phyloP scores from a whole-genome alignment of 345 rosid genomes.

The Murraya paniculata region DNA sequence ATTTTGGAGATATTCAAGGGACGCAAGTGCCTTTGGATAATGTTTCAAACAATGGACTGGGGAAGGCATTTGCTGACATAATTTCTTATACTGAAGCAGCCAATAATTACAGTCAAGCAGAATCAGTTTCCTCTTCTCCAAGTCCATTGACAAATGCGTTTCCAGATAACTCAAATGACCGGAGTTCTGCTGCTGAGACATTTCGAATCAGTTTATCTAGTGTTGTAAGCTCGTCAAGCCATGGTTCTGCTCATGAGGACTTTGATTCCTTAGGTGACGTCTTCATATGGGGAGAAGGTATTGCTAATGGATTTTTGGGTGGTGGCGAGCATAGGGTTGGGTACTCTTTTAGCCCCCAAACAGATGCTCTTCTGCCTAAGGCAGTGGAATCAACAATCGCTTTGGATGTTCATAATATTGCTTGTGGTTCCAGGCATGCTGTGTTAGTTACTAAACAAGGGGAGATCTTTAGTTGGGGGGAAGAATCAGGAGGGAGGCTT shows the following conservation, averaged over 20 bases:
- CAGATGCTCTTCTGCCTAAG: constrained; percentile 68
- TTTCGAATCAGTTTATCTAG: constrained; percentile 76
- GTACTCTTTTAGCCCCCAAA: constrained; percentile 27
- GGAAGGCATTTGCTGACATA: constrained; percentile 69
- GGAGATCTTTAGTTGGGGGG: constrained; percentile 91
- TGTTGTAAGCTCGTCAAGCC: constrained; percentile 84
- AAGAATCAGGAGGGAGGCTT: constrained; percentile 80
- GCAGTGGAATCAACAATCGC: constrained; percentile 68
- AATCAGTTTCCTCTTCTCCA: constrained; percentile 36
- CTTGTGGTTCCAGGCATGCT: constrained; percentile 92
- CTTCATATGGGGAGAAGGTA: constrained; percentile 91
- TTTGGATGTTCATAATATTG: constrained; percentile 65
- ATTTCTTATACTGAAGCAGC: constrained; percentile 55
- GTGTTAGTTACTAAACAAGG: constrained; percentile 74
- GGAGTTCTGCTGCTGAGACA: constrained; percentile 57
- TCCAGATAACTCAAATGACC: constrained; percentile 49
- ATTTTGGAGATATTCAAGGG: constrained; percentile 45
- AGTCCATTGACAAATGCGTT: constrained; percentile 24
- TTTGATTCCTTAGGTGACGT: constrained; percentile 85
- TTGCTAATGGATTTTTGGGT: constrained; percentile 54
- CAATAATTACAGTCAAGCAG: constrained; percentile 38
- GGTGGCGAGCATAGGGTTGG: constrained; percentile 41
- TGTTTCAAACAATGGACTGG: constrained; percentile 48
- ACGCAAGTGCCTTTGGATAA: constrained; percentile 41
- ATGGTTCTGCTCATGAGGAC: constrained; percentile 71